Conservation (phyloP, 352 stramenopile species). For the Phytopythium cucurbitacearum region DNA sequence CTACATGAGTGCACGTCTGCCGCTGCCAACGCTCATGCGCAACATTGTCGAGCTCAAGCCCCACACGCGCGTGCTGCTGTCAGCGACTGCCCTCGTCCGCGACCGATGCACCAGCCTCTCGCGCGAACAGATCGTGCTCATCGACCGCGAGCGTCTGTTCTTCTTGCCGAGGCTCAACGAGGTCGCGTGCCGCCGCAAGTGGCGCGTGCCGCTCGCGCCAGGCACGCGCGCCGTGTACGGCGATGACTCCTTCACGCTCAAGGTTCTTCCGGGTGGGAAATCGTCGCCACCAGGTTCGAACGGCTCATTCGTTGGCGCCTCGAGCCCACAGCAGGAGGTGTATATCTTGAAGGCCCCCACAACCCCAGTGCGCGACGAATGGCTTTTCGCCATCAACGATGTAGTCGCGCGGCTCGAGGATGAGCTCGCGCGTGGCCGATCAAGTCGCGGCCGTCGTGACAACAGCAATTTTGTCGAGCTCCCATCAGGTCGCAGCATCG, state of each 20-base stretch:
- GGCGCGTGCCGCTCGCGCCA: conserved; percentile 50
- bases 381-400: conserved; percentile 60
- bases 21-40: conserved; percentile 68
- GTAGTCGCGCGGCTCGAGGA: conserved; percentile 14
- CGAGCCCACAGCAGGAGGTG: conserved; percentile 16
- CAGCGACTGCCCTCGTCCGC: conserved; percentile 69
- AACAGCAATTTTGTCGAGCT: conserved; percentile 49
- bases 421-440: neutral
- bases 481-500: conserved; percentile 48
- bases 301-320: conserved; percentile 3
- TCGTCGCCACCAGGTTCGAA: conserved; percentile 13
- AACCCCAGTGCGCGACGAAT: conserved; percentile 62
- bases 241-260: conserved; percentile 80
- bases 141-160: conserved; percentile 67
- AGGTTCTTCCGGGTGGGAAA: conserved; percentile 46
- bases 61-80: conserved; percentile 57
- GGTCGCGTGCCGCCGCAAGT: conserved; percentile 66
- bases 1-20: conserved; percentile 73
- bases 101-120: conserved; percentile 77
- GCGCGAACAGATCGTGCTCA: conserved; percentile 66
- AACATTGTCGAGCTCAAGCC: conserved; percentile 80
- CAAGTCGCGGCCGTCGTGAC: conserved; percentile 6
- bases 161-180: conserved; percentile 60
- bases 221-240: conserved; percentile 57
- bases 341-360: conserved; percentile 65